Evolutionary conservation across 1,284 basidiomycete species (phyloP).

Genomic region (Cronartium ribicola): DNA sequence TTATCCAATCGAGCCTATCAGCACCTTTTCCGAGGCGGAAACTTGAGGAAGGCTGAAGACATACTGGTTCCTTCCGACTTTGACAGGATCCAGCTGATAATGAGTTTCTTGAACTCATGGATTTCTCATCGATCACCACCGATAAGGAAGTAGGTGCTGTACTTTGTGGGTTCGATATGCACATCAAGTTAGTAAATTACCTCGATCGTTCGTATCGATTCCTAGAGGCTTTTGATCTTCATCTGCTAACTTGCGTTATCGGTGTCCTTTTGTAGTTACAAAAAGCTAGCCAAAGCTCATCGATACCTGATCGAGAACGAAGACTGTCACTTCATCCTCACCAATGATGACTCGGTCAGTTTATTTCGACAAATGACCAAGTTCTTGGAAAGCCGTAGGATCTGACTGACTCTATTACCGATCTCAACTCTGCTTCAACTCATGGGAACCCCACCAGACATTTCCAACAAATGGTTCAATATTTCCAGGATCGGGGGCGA

Average conservation of each 20-base stretch:
- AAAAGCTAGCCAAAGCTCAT: slow-evolving; percentile 87
- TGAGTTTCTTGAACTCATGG: slow-evolving; percentile 66
- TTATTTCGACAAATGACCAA: slow-evolving; percentile 58
- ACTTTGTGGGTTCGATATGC: slow-evolving; percentile 71
- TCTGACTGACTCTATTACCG: slow-evolving; percentile 72
- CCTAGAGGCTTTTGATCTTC: background rate
- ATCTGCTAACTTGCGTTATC: slow-evolving; percentile 22
- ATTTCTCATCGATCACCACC: slow-evolving; percentile 64
- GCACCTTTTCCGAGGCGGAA: too few relatives aligned
- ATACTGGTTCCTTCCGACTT: too few relatives aligned
- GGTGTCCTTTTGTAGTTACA: slow-evolving; percentile 67
- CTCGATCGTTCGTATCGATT: too few relatives aligned
- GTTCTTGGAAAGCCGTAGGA: slow-evolving; percentile 48
- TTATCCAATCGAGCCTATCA: background rate
- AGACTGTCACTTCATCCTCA: slow-evolving; percentile 79
- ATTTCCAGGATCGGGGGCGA: slow-evolving; percentile 61
- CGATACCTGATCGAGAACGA: slow-evolving; percentile 77
- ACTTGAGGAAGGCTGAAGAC: too few relatives aligned
- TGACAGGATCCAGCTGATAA: slow-evolving; percentile 73
- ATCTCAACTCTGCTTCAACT: slow-evolving; percentile 51
- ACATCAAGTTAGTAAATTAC: slow-evolving; percentile 42
- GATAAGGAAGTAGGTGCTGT: slow-evolving; percentile 83
- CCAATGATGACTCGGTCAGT: slow-evolving; percentile 80
- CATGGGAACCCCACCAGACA: slow-evolving; percentile 5
- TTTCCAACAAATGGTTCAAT: slow-evolving; percentile 32